phyloP scores from a whole-genome alignment of 306 rosid genomes.

The Benincasa hispida region DNA sequence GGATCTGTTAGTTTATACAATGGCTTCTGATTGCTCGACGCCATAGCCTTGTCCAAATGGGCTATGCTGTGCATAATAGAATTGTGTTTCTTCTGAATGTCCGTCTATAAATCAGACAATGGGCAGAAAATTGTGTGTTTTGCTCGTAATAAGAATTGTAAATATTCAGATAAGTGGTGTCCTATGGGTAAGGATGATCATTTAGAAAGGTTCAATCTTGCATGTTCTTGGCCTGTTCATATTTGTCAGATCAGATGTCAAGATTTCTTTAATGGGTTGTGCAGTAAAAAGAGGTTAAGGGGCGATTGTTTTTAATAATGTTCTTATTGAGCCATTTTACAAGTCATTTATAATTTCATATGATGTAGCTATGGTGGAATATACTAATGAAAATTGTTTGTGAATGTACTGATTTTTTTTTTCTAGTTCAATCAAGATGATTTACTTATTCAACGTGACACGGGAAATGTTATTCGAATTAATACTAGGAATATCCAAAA shows the following conservation, averaged over 20 bases:
- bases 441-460: neutral
- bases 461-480: too few species aligned
- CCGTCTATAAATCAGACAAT: neutral
- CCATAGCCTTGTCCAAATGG: neutral
- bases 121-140: neutral
- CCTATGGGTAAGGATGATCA: too few species aligned
- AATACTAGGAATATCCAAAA: too few species aligned
- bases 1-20: constrained; percentile 12
- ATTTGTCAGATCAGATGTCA: too few species aligned
- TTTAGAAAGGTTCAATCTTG: too few species aligned
- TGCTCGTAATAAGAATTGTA: neutral
- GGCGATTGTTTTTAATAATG: too few species aligned
- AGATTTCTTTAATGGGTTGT: too few species aligned
- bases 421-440: too few species aligned
- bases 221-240: too few species aligned
- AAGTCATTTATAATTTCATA: neutral
- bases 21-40: constrained; percentile 14
- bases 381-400: neutral
- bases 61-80: neutral
- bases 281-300: too few species aligned
- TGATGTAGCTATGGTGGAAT: neutral
- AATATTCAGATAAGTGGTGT: too few species aligned
- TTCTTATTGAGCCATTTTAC: neutral
- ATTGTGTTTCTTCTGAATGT: neutral
- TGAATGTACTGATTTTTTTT: neutral